Conservation (phyloP, 176 grass and related monocot species). For the Aegilops tauschii region DNA sequence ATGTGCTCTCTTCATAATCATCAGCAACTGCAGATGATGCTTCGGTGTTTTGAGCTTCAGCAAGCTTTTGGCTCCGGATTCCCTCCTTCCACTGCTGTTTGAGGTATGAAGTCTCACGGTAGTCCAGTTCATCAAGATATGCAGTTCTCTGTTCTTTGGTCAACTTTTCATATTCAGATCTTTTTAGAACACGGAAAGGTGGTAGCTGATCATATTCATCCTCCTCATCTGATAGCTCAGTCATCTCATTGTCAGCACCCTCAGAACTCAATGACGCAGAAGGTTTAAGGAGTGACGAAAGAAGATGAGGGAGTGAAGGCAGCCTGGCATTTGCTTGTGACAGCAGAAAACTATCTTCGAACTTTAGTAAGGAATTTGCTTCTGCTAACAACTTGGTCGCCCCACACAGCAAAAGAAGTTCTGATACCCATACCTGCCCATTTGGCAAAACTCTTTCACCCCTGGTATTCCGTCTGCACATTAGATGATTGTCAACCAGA, state of each 20-base stretch:
- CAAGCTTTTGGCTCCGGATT: constrained; percentile 56
- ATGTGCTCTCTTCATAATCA: constrained; percentile 49
- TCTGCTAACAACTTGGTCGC: constrained; percentile 80
- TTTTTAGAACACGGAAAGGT: constrained; percentile 82
- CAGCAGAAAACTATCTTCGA: constrained; percentile 78
- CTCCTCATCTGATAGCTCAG: constrained; percentile 62
- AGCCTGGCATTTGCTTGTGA: constrained; percentile 58
- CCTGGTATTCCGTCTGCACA: constrained; percentile 65
- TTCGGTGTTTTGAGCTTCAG: constrained; percentile 34
- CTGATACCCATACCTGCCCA: constrained; percentile 62
- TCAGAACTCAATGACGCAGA: constrained; percentile 36
- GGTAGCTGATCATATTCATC: constrained; percentile 94
- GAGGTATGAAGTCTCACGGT: constrained; percentile 87
- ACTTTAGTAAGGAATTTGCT: constrained; percentile 86
- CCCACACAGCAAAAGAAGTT: constrained; percentile 71
- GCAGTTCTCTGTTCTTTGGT: constrained; percentile 73
- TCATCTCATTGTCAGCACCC: constrained; percentile 30
- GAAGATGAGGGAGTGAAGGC: constrained; percentile 90
- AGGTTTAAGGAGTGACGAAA: constrained; percentile 78
- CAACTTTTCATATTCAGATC: constrained; percentile 65
- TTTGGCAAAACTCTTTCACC: constrained; percentile 75
- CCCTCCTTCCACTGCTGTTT: constrained; percentile 90
- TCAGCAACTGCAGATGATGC: constrained; percentile 10
- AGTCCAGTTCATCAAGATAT: constrained; percentile 95
- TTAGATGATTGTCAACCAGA: constrained; percentile 72